Percentiles rank a stretch among this genome's conserved stretches.
phyloP scores from a whole-genome alignment of 805 yeast genomes.

The Cyberlindnera lachancei region DNA sequence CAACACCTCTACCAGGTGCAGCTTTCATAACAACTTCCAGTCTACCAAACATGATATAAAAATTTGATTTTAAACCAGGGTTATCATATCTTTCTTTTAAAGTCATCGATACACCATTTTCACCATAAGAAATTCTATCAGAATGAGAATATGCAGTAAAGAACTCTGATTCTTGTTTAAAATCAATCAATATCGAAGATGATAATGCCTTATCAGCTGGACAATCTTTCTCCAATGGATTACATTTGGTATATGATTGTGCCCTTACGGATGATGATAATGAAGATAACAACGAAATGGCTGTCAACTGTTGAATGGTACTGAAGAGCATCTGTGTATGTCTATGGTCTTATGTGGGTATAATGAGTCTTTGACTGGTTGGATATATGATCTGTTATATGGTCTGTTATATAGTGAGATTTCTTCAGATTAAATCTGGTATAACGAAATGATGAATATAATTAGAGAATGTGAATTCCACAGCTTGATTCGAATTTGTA shows the following conservation, averaged over 20 bases:
- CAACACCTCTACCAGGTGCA: conserved; percentile 71
- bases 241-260: conserved; percentile 27
- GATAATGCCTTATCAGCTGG: conserved; percentile 57
- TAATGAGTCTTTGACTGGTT: too few species aligned
- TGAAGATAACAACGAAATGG: too few species aligned
- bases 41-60: conserved; percentile 85
- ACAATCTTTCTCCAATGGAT: conserved; percentile 37
- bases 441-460: too few species aligned
- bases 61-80: conserved; percentile 70
- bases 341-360: too few species aligned
- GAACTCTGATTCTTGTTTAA: conserved; percentile 37
- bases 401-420: too few species aligned
- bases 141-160: conserved; percentile 38
- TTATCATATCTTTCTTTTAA: conserved; percentile 61
- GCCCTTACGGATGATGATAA: conserved; percentile 6
- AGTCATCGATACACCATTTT: conserved; percentile 57
- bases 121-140: conserved; percentile 35
- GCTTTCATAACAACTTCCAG: conserved; percentile 67
- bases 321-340: too few species aligned
- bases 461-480: too few species aligned
- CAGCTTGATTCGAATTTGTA: too few species aligned
- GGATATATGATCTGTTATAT: too few species aligned
- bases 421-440: too few species aligned
- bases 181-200: conserved; percentile 43
- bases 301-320: too few species aligned